Conservation (phyloP, 768 basidiomycete genomes). For the Erythrobasidium yunnanense region DNA sequence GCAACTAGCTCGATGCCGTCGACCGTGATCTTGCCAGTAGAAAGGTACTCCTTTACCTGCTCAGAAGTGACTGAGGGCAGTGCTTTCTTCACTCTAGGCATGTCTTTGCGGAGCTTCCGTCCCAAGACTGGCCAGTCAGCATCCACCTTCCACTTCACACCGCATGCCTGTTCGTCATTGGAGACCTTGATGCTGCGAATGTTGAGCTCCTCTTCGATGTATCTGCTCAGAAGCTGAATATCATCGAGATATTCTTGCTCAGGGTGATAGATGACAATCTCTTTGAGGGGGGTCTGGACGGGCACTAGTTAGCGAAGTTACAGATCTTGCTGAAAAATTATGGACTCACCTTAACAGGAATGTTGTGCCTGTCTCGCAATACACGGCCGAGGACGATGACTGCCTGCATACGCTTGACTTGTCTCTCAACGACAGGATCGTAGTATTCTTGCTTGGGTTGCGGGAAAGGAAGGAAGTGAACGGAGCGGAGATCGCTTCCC, state of each 20-base stretch:
- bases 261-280: conserved; percentile 86
- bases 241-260: conserved; percentile 73
- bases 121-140: conserved; percentile 95
- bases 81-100: conserved; percentile 75
- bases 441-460: conserved; percentile 89
- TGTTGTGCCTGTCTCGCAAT: conserved; percentile 71
- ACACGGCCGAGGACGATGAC: conserved; percentile 85
- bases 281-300: conserved; percentile 72
- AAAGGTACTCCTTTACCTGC: conserved; percentile 63
- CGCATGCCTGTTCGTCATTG: conserved; percentile 71
- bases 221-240: conserved; percentile 67
- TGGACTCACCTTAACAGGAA: conserved; percentile 68
- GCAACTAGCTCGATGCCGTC: conserved; percentile 78
- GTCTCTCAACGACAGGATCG: conserved; percentile 80
- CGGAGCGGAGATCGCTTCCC: conserved; percentile 67
- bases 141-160: conserved; percentile 77
- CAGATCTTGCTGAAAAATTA: conserved; percentile 5
- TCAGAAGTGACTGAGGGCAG: conserved; percentile 72
- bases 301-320: not conserved
- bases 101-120: conserved; percentile 81
- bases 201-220: conserved; percentile 90
- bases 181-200: conserved; percentile 81
- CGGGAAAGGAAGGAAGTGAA: conserved; percentile 93
- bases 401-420: conserved; percentile 85
- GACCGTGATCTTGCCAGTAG: conserved; percentile 65